Evolutionary conservation across 2,329 filamentous ascomycete species (phyloP).

Genomic region (Curvularia sp.): DNA sequence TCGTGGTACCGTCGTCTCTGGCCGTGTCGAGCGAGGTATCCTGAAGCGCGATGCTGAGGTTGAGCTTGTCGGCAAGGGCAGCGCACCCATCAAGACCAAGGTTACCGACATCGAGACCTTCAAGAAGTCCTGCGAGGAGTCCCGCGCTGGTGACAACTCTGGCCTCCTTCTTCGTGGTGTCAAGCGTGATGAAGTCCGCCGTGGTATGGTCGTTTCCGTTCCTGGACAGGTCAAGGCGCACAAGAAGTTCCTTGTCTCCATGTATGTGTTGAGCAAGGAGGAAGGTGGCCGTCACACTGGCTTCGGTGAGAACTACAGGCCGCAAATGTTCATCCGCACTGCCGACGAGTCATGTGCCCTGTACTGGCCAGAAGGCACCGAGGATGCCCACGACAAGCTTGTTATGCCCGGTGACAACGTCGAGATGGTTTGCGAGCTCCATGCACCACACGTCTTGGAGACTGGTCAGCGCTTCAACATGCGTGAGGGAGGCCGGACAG

Average conservation of each 20-base stretch:
- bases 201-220: slow-evolving; percentile 91
- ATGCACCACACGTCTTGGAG: slow-evolving; percentile 87
- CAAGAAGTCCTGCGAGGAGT: slow-evolving; percentile 99
- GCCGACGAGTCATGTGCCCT: slow-evolving; percentile 78
- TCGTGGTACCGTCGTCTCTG: slow-evolving; percentile 95
- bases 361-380: slow-evolving; percentile 83
- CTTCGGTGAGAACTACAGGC: slow-evolving; percentile 95
- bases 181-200: slow-evolving; percentile 90
- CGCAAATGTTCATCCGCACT: slow-evolving; percentile 94
- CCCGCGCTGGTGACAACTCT: slow-evolving; percentile 96
- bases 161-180: slow-evolving; percentile 95
- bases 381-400: slow-evolving; percentile 75
- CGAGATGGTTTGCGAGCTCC: slow-evolving; percentile 90
- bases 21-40: slow-evolving; percentile 93
- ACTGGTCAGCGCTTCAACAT: slow-evolving; percentile 96
- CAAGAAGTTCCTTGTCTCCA: slow-evolving; percentile 89
- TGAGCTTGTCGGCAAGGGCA: slow-evolving; percentile 89
- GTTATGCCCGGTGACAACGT: slow-evolving; percentile 99
- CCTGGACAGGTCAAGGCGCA: slow-evolving; percentile 86
- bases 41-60: slow-evolving; percentile 95
- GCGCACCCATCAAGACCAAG: slow-evolving; percentile 91
- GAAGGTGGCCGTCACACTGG: slow-evolving; percentile 97
- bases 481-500: slow-evolving; percentile 83
- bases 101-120: slow-evolving; percentile 99
- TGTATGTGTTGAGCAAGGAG: slow-evolving; percentile 97